Evolutionary conservation across 192 early-diverging fungal genomes (phyloP).

Genomic region (Coemansia sp.): DNA sequence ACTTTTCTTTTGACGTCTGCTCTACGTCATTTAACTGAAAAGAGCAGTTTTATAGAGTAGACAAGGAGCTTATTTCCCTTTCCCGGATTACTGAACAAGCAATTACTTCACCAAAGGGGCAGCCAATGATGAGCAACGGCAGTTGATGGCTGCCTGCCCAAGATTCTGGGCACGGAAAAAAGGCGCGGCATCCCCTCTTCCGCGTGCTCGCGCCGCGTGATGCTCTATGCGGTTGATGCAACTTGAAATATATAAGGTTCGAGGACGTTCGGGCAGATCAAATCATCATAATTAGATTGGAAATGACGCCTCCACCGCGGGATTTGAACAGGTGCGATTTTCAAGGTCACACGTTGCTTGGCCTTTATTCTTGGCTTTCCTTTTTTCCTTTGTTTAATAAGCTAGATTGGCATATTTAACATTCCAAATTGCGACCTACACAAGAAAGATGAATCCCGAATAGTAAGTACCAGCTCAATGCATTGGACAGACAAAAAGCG

Average conservation of each 20-base stretch:
- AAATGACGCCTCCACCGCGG: neutral
- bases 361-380: conserved; percentile 4
- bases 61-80: neutral
- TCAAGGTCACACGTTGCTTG: neutral
- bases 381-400: neutral
- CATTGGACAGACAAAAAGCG: neutral
- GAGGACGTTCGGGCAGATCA: neutral
- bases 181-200: neutral
- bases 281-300: neutral
- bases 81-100: neutral
- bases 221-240: neutral
- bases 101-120: neutral
- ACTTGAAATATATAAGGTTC: neutral
- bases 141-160: neutral
- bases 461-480: conserved; percentile 30
- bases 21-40: no score
- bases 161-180: neutral
- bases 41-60: no score
- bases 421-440: neutral
- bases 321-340: neutral
- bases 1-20: no score
- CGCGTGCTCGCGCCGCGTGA: neutral
- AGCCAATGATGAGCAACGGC: no score
- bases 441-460: conserved; percentile 45
- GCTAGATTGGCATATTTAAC: neutral